Percentiles rank a stretch among this genome's conserved stretches.
Conservation (phyloP, 208 protist genomes). For the Lotmaria passim region DNA sequence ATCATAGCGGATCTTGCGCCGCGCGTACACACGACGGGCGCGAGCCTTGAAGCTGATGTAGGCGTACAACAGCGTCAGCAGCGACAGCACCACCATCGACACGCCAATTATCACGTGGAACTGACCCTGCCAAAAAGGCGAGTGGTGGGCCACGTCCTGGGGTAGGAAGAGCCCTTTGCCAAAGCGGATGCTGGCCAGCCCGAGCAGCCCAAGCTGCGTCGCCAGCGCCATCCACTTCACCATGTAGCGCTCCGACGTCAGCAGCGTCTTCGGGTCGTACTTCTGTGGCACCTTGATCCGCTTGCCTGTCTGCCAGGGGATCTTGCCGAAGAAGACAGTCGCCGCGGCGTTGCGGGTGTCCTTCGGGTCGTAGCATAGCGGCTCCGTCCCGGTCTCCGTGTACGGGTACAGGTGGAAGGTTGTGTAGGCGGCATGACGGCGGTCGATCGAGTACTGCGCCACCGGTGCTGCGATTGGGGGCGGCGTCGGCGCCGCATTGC, state of each 20-base stretch:
- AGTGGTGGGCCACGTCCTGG: constrained; percentile 40
- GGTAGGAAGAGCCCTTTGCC: constrained; percentile 76
- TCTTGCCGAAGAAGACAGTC: constrained; percentile 72
- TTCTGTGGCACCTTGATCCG: constrained; percentile 90
- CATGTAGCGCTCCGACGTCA: constrained; percentile 91
- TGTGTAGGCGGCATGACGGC: constrained; percentile 80
- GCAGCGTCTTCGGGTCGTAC: constrained; percentile 90
- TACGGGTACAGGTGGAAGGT: constrained; percentile 86
- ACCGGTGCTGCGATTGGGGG: constrained; percentile 36
- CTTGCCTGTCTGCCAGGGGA: constrained; percentile 91
- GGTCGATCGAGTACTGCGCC: constrained; percentile 81
- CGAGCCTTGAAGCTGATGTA: constrained; percentile 79
- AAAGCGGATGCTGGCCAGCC: constrained; percentile 75
- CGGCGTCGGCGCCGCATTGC: not conserved
- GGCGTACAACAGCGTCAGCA: constrained; percentile 74
- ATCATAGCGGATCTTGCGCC: constrained; percentile 88
- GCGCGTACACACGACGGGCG: constrained; percentile 79
- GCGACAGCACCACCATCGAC: constrained; percentile 49
- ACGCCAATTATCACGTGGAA: constrained; percentile 78
- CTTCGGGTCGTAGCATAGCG: constrained; percentile 64
- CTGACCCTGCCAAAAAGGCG: constrained; percentile 62
- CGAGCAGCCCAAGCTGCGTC: constrained; percentile 75
- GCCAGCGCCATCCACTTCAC: constrained; percentile 83
- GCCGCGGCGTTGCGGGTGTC: constrained; percentile 61
- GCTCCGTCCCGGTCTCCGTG: constrained; percentile 74